These are phyloP conservation scores for Monilinia fructigena DNA, from an alignment of 2,329 filamentous ascomycete species.

Conservation along the genomic window DNA sequence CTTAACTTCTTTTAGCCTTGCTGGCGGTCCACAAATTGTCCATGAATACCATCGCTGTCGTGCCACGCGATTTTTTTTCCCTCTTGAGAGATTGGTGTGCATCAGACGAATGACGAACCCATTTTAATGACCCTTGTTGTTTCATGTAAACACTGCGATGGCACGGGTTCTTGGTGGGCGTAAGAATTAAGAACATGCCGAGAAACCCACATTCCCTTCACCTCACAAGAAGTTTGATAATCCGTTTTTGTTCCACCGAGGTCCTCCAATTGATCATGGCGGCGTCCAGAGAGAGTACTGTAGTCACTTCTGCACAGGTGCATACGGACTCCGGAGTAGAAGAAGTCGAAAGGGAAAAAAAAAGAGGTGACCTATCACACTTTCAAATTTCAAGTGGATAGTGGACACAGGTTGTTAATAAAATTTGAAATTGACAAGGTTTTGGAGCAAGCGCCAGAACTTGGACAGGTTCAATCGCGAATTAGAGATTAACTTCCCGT, in stretches of 20 bases:
- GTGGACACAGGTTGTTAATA: neutral
- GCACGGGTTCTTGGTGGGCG: conserved; percentile 2
- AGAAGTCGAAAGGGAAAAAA: neutral
- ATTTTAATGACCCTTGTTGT: conserved; percentile 25
- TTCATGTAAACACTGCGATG: conserved; percentile 28
- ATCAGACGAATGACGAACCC: conserved; percentile 35
- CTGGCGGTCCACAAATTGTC: conserved; percentile 5
- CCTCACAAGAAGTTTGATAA: neutral
- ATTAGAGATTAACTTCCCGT: neutral
- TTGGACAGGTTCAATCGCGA: neutral
- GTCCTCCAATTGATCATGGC: neutral
- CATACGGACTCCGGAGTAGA: neutral
- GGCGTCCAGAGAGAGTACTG: neutral
- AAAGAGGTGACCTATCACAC: neutral
- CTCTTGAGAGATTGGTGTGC: conserved; percentile 7
- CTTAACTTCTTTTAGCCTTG: neutral
- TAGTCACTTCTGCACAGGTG: neutral
- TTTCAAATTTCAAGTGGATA: neutral
- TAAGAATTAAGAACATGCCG: neutral
- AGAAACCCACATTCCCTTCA: neutral
- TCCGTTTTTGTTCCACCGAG: neutral
- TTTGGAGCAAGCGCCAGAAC: no score
- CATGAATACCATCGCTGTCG: conserved; percentile 16
- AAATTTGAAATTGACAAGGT: no score
- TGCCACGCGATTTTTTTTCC: conserved; percentile 29